These are phyloP conservation scores for Lachancea meyersii DNA, from an alignment of 805 yeast genomes.

Conservation along the genomic window DNA sequence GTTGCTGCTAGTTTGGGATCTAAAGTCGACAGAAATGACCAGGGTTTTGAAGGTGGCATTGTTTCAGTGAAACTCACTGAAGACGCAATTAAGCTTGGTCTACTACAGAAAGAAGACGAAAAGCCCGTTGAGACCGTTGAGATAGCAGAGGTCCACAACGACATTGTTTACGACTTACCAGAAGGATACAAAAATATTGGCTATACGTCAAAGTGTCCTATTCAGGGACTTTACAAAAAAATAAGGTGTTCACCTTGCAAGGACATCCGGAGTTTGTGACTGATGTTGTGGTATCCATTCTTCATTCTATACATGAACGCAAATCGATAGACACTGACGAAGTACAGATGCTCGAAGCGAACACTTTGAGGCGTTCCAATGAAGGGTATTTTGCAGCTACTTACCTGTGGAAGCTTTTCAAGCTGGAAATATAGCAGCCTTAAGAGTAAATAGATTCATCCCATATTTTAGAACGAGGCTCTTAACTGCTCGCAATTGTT, in stretches of 20 bases:
- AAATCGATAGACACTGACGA: background rate
- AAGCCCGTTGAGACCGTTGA: constrained; percentile 13
- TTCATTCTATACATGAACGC: background rate
- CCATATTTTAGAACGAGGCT: background rate
- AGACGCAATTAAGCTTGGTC: constrained; percentile 27
- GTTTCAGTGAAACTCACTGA: constrained; percentile 43
- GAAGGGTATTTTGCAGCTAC: constrained; percentile 7
- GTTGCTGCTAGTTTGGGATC: constrained; percentile 62
- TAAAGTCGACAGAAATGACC: constrained; percentile 47
- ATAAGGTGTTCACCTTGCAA: constrained; percentile 61
- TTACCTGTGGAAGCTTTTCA: constrained; percentile 8
- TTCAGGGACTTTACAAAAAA: constrained; percentile 62
- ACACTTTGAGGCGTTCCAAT: background rate
- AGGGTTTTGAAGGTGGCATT: constrained; percentile 73
- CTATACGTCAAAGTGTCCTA: constrained; percentile 44
- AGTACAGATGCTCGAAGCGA: background rate
- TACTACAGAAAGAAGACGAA: constrained; percentile 3
- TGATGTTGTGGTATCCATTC: constrained; percentile 19
- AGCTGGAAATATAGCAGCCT: constrained; percentile 1
- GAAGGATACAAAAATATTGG: constrained; percentile 42
- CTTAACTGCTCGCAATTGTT: background rate
- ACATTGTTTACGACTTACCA: constrained; percentile 44
- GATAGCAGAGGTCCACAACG: constrained; percentile 55
- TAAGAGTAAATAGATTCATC: background rate
- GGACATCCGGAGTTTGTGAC: constrained; percentile 82